phyloP scores from a whole-genome alignment of 192 early-diverging fungal species.

The Entomortierella beljakovae region DNA sequence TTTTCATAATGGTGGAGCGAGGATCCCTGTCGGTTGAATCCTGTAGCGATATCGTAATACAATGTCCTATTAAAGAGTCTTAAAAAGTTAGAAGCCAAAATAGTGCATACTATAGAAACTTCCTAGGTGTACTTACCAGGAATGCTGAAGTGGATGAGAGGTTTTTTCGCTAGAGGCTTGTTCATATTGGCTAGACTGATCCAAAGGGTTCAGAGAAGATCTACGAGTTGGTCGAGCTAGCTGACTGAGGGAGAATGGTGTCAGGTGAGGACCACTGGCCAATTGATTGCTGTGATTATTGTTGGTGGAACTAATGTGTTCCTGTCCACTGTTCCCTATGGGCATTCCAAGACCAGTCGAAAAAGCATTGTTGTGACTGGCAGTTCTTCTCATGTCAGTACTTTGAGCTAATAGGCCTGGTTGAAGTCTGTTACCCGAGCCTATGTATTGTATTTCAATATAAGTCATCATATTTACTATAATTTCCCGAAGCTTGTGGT shows the following conservation, averaged over 20 bases:
- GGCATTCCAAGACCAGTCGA: constrained; percentile 32
- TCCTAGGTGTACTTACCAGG: constrained; percentile 39
- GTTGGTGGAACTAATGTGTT: constrained; percentile 5
- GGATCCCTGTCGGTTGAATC: constrained; percentile 26
- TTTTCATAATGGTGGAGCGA: constrained; percentile 36
- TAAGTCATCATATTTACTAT: neutral
- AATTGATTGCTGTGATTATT: neutral
- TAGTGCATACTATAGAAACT: neutral
- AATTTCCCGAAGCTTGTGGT: no score
- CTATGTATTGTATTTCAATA: neutral
- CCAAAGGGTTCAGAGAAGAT: constrained; percentile 24
- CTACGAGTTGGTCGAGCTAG: constrained; percentile 27
- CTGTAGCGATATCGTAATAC: constrained; percentile 30
- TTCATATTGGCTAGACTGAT: constrained; percentile 4
- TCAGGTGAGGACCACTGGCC: constrained; percentile 5
- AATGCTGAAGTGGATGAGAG: constrained; percentile 55
- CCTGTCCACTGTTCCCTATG: neutral
- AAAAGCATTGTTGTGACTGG: constrained; percentile 52
- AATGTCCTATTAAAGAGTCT: constrained; percentile 26
- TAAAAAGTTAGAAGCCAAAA: neutral
- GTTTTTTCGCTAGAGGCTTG: neutral
- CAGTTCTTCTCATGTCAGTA: constrained; percentile 44
- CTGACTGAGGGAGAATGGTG: constrained; percentile 39
- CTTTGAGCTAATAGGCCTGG: constrained; percentile 29
- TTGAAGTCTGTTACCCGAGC: constrained; percentile 20